Evolutionary conservation across 148 eudicot species (phyloP).

Genomic region (Cornus florida): DNA sequence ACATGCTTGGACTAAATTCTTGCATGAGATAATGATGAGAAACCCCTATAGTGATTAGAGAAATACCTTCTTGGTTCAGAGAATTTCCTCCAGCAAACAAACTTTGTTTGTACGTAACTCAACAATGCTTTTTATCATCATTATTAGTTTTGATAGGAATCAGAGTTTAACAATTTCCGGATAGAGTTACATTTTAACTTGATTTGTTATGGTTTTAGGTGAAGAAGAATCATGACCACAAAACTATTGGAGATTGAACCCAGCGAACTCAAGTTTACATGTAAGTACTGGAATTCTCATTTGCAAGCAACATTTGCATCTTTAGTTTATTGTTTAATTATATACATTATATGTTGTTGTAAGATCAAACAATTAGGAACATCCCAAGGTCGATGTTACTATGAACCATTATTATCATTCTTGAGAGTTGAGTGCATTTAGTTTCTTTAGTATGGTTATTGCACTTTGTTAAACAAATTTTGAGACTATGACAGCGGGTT

Average conservation of each 20-base stretch:
- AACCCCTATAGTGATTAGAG: no score
- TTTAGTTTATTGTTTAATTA: background rate
- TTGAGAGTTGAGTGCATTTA: no score
- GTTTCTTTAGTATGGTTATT: background rate
- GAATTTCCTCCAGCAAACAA: no score
- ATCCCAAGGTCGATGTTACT: background rate
- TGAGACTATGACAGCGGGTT: background rate
- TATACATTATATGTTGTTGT: background rate
- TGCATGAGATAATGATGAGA: no score
- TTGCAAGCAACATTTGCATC: background rate
- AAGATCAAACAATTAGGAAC: background rate
- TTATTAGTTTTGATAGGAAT: background rate
- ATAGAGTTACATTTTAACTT: background rate
- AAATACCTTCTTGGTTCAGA: no score
- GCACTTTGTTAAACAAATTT: constrained; percentile 4
- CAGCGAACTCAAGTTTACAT: constrained; percentile 53
- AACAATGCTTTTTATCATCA: background rate
- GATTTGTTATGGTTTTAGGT: constrained; percentile 19
- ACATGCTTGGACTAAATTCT: no score
- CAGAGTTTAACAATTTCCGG: background rate
- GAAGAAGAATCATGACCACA: constrained; percentile 37
- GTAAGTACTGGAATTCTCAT: constrained; percentile 34
- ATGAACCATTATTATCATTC: background rate
- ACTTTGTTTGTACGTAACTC: no score
- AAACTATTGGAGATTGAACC: constrained; percentile 68